Conservation (phyloP, 108 stramenopile genomes). For the Fistulifera solaris region DNA sequence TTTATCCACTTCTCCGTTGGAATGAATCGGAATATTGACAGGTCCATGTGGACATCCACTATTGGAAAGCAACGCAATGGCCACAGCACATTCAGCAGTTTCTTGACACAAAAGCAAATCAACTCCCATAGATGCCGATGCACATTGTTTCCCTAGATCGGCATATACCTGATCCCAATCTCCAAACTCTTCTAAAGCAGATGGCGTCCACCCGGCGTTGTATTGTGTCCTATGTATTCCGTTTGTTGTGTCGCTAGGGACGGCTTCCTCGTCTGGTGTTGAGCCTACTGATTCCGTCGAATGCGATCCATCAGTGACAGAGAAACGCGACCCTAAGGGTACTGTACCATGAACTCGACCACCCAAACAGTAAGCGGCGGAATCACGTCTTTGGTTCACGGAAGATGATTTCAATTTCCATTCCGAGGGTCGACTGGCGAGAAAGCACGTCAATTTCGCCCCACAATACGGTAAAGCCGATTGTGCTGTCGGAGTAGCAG, state of each 20-base stretch:
- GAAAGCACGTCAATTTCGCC: conserved; percentile 35
- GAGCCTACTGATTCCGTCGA: conserved; percentile 8
- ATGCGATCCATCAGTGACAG: neutral
- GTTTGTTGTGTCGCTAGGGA: conserved; percentile 11
- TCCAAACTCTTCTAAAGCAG: neutral
- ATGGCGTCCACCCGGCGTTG: conserved; percentile 8
- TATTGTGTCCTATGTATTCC: too few relatives aligned
- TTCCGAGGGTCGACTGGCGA: conserved; percentile 23
- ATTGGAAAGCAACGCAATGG: neutral
- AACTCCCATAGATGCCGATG: conserved; percentile 32
- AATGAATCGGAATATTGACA: neutral
- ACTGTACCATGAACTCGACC: neutral
- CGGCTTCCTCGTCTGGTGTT: conserved; percentile 20
- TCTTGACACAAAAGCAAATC: conserved; percentile 17
- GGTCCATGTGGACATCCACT: conserved; percentile 2
- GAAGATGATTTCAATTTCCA: neutral
- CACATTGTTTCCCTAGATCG: conserved; percentile 24
- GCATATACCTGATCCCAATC: conserved; percentile 10
- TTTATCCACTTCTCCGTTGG: neutral
- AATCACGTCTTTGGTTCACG: neutral
- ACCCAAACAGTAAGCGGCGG: neutral
- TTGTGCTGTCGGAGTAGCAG: neutral
- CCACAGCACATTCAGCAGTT: neutral
- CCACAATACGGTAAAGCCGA: conserved; percentile 28
- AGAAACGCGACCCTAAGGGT: neutral